A percentile compares a stretch with the other conserved stretches of the same genome.
phyloP scores from a whole-genome alignment of 306 rosid species.

The Cercis canadensis region DNA sequence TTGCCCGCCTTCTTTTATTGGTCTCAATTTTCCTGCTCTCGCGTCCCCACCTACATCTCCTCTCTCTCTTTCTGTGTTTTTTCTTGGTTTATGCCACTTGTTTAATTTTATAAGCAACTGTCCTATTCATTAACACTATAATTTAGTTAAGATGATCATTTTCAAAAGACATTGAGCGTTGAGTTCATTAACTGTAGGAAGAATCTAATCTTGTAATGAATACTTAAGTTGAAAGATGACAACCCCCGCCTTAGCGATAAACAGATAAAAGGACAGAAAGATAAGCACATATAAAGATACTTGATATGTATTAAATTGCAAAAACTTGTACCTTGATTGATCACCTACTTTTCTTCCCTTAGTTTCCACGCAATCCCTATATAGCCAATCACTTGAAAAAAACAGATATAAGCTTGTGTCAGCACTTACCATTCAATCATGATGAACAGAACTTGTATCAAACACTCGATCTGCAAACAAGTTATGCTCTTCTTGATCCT shows the following conservation, averaged over 20 bases:
- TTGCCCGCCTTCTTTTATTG: constrained; percentile 30
- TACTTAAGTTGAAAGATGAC: constrained; percentile 5
- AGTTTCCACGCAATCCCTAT: constrained; percentile 22
- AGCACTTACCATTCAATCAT: constrained; percentile 25
- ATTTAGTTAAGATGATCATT: constrained; percentile 41
- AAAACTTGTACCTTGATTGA: constrained; percentile 28
- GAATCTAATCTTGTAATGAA: constrained; percentile 39
- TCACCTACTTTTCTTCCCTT: constrained; percentile 9
- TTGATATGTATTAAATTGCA: constrained; percentile 27
- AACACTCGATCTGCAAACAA: constrained; percentile 19
- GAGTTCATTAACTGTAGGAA: constrained; percentile 36
- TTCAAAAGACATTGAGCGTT: constrained; percentile 41
- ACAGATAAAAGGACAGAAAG: constrained; percentile 32
- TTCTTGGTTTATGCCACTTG: neutral
- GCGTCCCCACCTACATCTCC: constrained; percentile 30
- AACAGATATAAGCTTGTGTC: constrained; percentile 29
- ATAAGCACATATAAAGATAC: constrained; percentile 20
- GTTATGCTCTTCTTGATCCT: constrained; percentile 9
- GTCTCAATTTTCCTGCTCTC: constrained; percentile 36
- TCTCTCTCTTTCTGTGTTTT: constrained; percentile 6
- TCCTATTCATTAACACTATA: constrained; percentile 33
- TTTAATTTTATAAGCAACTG: constrained; percentile 33
- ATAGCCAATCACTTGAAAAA: constrained; percentile 4
- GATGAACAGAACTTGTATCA: constrained; percentile 2
- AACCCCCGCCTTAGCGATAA: neutral